Evolutionary conservation across 2,329 filamentous ascomycete genomes (phyloP), one percentile per base, ranked within the genome.

Genomic region (Coniochaeta prunicola): DNA sequence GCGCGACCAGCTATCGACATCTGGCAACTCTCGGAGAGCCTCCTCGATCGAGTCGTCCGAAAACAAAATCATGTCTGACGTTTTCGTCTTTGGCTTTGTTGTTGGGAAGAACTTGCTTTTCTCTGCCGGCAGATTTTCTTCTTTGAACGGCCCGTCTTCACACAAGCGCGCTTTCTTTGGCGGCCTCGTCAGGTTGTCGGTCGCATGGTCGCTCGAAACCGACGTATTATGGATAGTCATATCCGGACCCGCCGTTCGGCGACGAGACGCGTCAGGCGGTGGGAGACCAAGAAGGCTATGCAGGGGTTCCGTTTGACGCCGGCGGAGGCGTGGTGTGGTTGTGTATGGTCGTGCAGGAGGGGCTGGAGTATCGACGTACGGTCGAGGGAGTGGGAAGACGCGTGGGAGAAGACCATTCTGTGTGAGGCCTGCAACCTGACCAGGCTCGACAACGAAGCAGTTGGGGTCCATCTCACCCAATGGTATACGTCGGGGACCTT

Each of bases 401-500:
- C 82, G 77, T 2, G 82, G 80, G 5, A 77, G 77, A 34, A 78
- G 67, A 3, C 77, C 81, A 59, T 78, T 77, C 26, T 76, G 71
- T 0, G 80, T 81, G 58, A 82, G 70, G 58, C 72, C 73, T n/a
- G 77, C 73, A 60, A 81, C 71, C 61, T 76, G 73, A 30, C 78
- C 68, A 15, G 76, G 72, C 59, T 85, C 79, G 13, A 83, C 74
- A 15, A 77, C 72, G 64, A 86, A 86, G 66, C 81, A 85, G 61
- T 86, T 86, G 40, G 80, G 74, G 57, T 85, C 82, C 83, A 86
- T 86, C 65, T 83, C 81, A n/a, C 79, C 83, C 65, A 86, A 78
- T 0, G 83, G 80, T 59, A 84, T 79, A 2, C 83, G 78, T 34
- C 71, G 69, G 58, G 75, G 70, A 24, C 73, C 73, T 59, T 78